Conservation (phyloP, 1,139 yeast genomes). For the Kodamaea derodonti region DNA sequence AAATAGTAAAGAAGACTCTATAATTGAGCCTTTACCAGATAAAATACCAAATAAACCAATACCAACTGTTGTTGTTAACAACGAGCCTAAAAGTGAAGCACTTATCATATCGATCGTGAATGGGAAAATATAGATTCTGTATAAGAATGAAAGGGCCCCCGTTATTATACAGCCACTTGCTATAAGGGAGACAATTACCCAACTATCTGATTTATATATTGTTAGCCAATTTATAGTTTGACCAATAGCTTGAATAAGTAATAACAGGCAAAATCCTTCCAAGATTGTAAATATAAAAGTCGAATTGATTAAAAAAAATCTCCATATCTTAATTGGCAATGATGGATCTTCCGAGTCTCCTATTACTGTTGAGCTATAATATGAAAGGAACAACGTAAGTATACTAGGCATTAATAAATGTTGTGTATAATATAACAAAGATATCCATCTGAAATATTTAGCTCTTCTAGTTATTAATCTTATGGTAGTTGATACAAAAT, state of each 20-base stretch:
- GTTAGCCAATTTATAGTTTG: constrained; percentile 75
- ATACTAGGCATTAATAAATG: constrained; percentile 81
- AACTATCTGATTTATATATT: constrained; percentile 63
- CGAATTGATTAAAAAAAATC: constrained; percentile 62
- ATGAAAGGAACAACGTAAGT: constrained; percentile 66
- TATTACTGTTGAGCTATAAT: constrained; percentile 21
- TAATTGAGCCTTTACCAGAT: constrained; percentile 79
- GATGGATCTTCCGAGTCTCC: constrained; percentile 6
- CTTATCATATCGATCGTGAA: constrained; percentile 68
- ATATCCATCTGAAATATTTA: constrained; percentile 49
- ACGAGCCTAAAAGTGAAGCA: constrained; percentile 82
- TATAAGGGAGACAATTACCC: constrained; percentile 75
- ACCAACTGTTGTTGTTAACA: constrained; percentile 70
- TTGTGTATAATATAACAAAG: constrained; percentile 71
- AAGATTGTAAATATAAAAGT: constrained; percentile 85
- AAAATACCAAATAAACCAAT: constrained; percentile 81
- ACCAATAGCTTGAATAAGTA: constrained; percentile 88
- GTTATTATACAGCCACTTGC: constrained; percentile 75
- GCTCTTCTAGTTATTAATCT: constrained; percentile 52
- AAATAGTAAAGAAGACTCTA: constrained; percentile 80
- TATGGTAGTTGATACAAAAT: constrained; percentile 69
- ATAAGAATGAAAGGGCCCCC: constrained; percentile 70
- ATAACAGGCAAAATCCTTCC: constrained; percentile 89
- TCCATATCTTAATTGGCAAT: constrained; percentile 50
- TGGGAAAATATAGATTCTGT: constrained; percentile 76